A percentile compares a stretch with the other conserved stretches of the same genome.
Conservation (phyloP, 768 basidiomycete species). For the Cystobasidiopsis lactophilus region DNA sequence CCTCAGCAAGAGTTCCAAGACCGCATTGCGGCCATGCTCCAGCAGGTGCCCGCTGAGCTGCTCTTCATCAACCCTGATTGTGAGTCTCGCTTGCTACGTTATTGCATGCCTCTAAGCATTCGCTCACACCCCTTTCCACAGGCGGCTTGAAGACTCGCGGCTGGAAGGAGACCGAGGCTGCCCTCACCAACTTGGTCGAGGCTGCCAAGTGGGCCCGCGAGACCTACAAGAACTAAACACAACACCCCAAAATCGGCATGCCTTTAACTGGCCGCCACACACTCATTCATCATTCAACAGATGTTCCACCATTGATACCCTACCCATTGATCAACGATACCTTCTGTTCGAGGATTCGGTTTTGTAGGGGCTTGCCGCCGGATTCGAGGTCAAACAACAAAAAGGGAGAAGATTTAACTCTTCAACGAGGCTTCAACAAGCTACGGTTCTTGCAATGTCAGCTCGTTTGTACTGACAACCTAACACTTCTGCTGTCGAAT, state of each 20-base stretch:
- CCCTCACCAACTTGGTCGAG: constrained; percentile 11
- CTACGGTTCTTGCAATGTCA: background rate
- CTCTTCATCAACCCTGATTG: constrained; percentile 42
- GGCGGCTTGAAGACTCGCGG: constrained; percentile 25
- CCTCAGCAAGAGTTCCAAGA: constrained; percentile 80
- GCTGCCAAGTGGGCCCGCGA: constrained; percentile 9
- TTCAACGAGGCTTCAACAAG: background rate
- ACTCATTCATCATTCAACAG: background rate
- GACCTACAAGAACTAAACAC: background rate
- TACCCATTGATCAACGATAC: no score
- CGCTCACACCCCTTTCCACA: background rate
- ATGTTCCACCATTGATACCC: no score
- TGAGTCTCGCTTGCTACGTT: background rate
- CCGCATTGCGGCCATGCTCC: constrained; percentile 60
- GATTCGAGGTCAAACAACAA: no score
- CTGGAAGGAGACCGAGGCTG: constrained; percentile 87
- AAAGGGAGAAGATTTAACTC: no score
- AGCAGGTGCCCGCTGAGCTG: constrained; percentile 7
- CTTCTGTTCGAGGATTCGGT: no score
- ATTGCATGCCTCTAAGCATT: background rate
- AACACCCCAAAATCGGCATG: background rate
- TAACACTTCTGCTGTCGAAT: background rate
- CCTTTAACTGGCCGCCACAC: background rate
- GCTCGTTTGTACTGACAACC: background rate
- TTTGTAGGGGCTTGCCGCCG: no score